phyloP scores from a whole-genome alignment of 257 asterid species.

The Paulownia fortunei region DNA sequence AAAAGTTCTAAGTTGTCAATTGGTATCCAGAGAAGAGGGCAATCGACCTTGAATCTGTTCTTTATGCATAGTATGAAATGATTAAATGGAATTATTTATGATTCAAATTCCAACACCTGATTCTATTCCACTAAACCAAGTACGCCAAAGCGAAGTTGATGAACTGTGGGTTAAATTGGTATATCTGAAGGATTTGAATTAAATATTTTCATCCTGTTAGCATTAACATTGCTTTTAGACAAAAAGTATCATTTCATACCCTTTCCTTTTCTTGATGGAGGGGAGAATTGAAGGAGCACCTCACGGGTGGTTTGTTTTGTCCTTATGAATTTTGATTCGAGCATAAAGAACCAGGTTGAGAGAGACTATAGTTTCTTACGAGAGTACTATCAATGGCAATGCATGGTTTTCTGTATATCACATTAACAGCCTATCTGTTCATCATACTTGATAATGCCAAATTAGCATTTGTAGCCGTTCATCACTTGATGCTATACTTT shows the following conservation, averaged over 20 bases:
- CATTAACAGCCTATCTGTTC: neutral
- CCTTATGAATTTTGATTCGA: neutral
- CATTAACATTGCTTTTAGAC: neutral
- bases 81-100: neutral
- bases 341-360: neutral
- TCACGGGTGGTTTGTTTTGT: neutral
- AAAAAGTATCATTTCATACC: neutral
- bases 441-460: slow-evolving; percentile 18
- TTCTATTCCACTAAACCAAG: slow-evolving; percentile 4
- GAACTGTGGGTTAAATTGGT: slow-evolving; percentile 9
- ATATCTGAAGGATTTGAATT: slow-evolving; percentile 15
- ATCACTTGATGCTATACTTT: neutral
- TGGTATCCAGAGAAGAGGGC: neutral
- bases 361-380: neutral
- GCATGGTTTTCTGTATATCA: slow-evolving; percentile 15
- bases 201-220: neutral
- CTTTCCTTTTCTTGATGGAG: slow-evolving; percentile 3
- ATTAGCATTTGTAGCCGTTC: neutral
- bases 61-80: neutral
- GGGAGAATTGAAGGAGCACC: slow-evolving; percentile 17
- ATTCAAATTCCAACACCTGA: neutral
- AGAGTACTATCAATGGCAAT: neutral
- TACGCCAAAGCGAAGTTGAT: neutral
- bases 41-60: neutral
- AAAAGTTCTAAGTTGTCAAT: neutral